Evolutionary conservation across 116 monocot species (phyloP).

Genomic region (Papilionanthe hybrid): DNA sequence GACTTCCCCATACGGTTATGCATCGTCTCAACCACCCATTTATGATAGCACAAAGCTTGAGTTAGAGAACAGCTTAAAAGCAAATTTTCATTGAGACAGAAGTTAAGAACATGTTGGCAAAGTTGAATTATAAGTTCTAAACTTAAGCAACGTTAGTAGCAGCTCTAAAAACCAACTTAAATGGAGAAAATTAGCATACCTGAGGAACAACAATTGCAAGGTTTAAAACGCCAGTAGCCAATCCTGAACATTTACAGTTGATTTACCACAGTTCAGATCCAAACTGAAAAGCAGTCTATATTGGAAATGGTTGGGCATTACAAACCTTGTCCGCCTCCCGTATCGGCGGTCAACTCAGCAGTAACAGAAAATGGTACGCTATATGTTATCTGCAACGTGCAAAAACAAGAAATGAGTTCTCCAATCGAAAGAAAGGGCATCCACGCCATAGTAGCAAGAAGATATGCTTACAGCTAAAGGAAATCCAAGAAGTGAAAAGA

Average conservation of each 20-base stretch:
- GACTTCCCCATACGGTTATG: neutral
- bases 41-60: neutral
- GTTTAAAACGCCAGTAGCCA: constrained; percentile 98
- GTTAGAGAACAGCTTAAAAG: neutral
- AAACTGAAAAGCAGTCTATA: constrained; percentile 6
- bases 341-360: constrained; percentile 71
- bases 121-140: neutral
- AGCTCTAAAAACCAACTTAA: neutral
- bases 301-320: constrained; percentile 1
- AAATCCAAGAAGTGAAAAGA: constrained; percentile 52
- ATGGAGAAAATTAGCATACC: constrained; percentile 27
- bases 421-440: neutral
- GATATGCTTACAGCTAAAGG: constrained; percentile 43
- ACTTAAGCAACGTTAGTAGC: neutral
- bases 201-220: constrained; percentile 94
- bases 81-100: neutral
- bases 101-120: neutral
- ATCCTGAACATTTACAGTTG: constrained; percentile 37
- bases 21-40: neutral
- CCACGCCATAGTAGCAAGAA: neutral
- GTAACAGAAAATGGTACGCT: constrained; percentile 93
- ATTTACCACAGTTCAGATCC: neutral
- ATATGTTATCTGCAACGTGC: constrained; percentile 62
- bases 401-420: constrained; percentile 7
- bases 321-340: constrained; percentile 88